Percentiles rank a stretch among this genome's conserved stretches.
Evolutionary conservation across 192 early-diverging fungal genomes (phyloP).

Genomic region (Fimicolochytrium jonesii): DNA sequence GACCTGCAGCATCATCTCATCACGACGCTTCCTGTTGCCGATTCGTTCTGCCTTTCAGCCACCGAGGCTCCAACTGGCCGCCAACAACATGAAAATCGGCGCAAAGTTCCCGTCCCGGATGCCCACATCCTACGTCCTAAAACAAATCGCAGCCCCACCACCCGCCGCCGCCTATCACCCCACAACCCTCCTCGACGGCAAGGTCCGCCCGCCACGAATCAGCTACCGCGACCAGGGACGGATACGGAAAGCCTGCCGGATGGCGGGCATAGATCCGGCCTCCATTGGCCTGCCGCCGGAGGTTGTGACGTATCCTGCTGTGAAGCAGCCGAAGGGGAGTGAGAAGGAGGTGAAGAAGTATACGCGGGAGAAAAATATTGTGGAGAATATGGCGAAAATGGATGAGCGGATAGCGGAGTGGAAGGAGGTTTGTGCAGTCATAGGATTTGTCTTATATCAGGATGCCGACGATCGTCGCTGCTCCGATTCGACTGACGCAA

Average conservation of each 20-base stretch:
- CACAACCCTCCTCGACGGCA: slow-evolving; percentile 20
- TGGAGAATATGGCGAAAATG: slow-evolving; percentile 44
- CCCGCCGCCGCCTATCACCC: slow-evolving; percentile 24
- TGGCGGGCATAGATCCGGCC: slow-evolving; percentile 38
- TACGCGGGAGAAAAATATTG: slow-evolving; percentile 37
- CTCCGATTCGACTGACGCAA: neutral
- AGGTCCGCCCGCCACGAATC: slow-evolving; percentile 33
- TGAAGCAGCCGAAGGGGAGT: slow-evolving; percentile 29
- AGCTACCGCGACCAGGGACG: slow-evolving; percentile 32
- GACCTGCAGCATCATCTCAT: too few species aligned
- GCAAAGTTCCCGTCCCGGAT: slow-evolving; percentile 35
- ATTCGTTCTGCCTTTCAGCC: too few species aligned
- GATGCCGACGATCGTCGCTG: neutral
- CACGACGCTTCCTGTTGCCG: too few species aligned
- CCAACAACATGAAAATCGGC: slow-evolving; percentile 22
- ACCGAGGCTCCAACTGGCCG: too few species aligned
- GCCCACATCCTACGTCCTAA: slow-evolving; percentile 42
- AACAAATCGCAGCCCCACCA: slow-evolving; percentile 42
- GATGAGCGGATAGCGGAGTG: slow-evolving; percentile 30
- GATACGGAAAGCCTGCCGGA: slow-evolving; percentile 34
- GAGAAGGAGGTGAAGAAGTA: slow-evolving; percentile 28
- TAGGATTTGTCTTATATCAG: neutral
- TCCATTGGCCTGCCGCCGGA: slow-evolving; percentile 23
- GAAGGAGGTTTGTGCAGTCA: slow-evolving; percentile 30
- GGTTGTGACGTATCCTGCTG: slow-evolving; percentile 2